Evolutionary conservation across 2,329 filamentous ascomycete species (phyloP), one percentile per base, ranked within the genome.

Genomic region (Aspergillus sp.): DNA sequence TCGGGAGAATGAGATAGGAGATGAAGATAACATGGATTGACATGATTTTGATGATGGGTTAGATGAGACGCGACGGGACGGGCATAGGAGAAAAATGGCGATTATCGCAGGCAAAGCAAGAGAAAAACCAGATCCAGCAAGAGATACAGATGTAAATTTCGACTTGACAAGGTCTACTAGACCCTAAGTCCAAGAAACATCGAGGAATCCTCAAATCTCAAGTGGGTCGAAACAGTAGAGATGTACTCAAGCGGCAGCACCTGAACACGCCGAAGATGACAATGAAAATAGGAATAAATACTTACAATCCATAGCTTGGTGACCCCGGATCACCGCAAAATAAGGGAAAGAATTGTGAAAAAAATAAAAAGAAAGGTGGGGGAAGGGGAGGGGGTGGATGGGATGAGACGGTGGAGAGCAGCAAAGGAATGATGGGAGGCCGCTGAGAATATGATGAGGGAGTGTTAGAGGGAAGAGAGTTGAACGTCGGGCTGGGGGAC

Each of bases 241-340:
- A 74, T 71, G 72, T 73, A 74, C 69, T 64, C 70, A 68, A 68
- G 67, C 66, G 68, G 67, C 64, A 68, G 64, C 57, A 69, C 63
- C 68, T 68, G 61, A 62, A 69, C 65, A 70, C 64, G 67, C 62
- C 63, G 68, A 54, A 59, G 49, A 63, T 44, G 61, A 59, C 60
- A 41, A 58, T 65, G 58, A 66, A 63, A 68, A 66, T 64, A 68
- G 68, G 66, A 75, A 69, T 67, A 68, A 66, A 66, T 68, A 84
- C 82, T 83, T 75, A 85, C 83, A 81, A 77, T 83, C 82, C 83
- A 86, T 85, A 76, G 72, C 77, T 75, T 74, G 77, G 76, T 78
- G 75, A 78, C 77, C 79, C 79, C 77, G 72, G 72, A 66, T 64
- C 55, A 66, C 71, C 68, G 69, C 65, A 58, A 58, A 62, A 62